Conservation (phyloP, 1,284 basidiomycete genomes). For the Microbotryum violaceum region DNA sequence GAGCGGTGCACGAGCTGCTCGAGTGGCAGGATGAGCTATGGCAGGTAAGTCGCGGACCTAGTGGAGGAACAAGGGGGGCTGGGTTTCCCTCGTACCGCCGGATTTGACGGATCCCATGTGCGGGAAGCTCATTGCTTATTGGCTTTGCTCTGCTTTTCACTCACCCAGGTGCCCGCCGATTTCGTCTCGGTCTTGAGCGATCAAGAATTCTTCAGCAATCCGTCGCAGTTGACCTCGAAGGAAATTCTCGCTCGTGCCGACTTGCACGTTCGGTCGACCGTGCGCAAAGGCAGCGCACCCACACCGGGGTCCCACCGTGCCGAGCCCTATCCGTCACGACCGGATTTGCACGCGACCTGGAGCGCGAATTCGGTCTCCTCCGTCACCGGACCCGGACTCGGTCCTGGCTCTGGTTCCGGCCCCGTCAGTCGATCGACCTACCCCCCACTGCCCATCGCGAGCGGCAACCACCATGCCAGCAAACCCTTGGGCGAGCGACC, state of each 20-base stretch:
- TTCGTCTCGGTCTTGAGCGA: constrained; percentile 72
- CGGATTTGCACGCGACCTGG: no score
- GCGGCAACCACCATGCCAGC: no score
- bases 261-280: not conserved
- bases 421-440: no score
- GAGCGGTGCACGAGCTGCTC: constrained; percentile 72
- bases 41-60: constrained; percentile 48
- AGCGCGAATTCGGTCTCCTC: no score
- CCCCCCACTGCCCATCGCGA: no score
- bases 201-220: constrained; percentile 63
- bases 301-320: no score
- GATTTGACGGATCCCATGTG: not conserved
- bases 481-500: no score
- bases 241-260: constrained; percentile 32
- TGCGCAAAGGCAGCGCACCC: no score
- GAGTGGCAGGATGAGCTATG: constrained; percentile 94
- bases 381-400: no score
- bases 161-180: constrained; percentile 55
- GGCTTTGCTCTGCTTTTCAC: not conserved
- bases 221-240: constrained; percentile 34
- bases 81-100: no score
- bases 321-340: no score
- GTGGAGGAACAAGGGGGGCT: not conserved
- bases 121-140: not conserved
- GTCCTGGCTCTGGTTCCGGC: no score